Percentiles rank a stretch among this genome's conserved stretches.
These are phyloP conservation scores for Quercus alba DNA, from an alignment of 306 rosid genomes.

Conservation along the genomic window DNA sequence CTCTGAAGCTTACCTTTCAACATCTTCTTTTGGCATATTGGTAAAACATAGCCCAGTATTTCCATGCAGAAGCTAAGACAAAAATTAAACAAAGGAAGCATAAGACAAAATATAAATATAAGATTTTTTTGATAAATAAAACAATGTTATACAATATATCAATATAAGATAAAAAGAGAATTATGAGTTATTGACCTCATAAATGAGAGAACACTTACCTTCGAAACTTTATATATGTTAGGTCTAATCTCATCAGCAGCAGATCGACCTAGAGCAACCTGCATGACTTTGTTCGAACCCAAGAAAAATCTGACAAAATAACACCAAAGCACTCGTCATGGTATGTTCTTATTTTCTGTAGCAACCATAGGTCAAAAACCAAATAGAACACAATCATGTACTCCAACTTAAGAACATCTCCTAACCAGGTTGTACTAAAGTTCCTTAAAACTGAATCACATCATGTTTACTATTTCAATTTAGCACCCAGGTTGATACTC, in stretches of 20 bases:
- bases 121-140: too few species aligned
- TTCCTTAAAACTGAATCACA: background rate
- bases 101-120: background rate
- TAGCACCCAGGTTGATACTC: background rate
- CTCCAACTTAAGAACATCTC: background rate
- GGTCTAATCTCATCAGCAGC: slow-evolving; percentile 68
- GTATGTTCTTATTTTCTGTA: background rate
- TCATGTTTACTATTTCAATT: background rate
- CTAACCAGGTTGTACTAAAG: background rate
- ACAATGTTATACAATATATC: too few species aligned
- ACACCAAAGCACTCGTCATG: background rate
- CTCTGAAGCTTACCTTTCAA: slow-evolving; percentile 55
- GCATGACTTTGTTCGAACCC: slow-evolving; percentile 98
- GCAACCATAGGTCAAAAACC: background rate
- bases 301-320: slow-evolving; percentile 59
- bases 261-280: slow-evolving; percentile 75
- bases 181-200: background rate
- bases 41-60: slow-evolving; percentile 81
- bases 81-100: background rate
- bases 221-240: slow-evolving; percentile 62
- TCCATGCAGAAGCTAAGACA: slow-evolving; percentile 69
- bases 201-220: slow-evolving; percentile 36
- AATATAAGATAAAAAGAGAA: background rate
- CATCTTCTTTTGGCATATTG: slow-evolving; percentile 71
- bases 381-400: background rate